Percentiles rank a stretch among this genome's conserved stretches.
phyloP scores from a whole-genome alignment of 768 basidiomycete species.

The Infundibulicybe gibba region DNA sequence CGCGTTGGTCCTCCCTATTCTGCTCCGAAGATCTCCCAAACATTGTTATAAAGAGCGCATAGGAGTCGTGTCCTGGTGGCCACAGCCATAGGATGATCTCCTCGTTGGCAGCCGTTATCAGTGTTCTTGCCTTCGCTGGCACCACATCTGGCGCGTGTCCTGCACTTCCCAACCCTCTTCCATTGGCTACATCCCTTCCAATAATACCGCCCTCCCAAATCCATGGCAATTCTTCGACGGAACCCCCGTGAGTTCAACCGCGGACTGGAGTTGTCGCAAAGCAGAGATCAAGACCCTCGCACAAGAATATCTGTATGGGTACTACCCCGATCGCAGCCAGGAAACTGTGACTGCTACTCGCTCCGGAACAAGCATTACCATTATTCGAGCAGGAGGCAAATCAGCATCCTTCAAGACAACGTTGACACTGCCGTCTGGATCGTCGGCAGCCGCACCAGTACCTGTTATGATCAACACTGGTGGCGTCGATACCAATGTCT shows the following conservation, averaged over 20 bases:
- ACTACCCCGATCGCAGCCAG: slow-evolving; percentile 27
- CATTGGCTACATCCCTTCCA: background rate
- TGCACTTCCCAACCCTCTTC: background rate
- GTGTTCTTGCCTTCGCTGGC: no score
- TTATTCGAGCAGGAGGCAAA: slow-evolving; percentile 14
- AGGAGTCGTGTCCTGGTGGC: no score
- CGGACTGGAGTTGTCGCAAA: slow-evolving; percentile 36
- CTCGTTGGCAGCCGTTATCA: no score
- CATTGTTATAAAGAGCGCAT: no score
- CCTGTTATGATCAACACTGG: no score
- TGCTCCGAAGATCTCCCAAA: no score
- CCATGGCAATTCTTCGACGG: slow-evolving; percentile 35
- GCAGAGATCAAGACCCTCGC: slow-evolving; percentile 31
- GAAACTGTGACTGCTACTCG: slow-evolving; percentile 25
- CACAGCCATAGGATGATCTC: no score
- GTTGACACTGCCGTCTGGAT: slow-evolving; percentile 29
- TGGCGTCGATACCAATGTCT: background rate
- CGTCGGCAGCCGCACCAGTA: background rate
- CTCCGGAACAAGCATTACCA: background rate
- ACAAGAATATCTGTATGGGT: slow-evolving; percentile 30
- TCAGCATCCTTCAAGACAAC: slow-evolving; percentile 24
- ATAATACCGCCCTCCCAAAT: slow-evolving; percentile 19
- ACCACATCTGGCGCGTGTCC: background rate
- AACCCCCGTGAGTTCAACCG: slow-evolving; percentile 15
- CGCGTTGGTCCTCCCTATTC: no score